These are phyloP conservation scores for Colletotrichum sp. DNA, from an alignment of 2,329 filamentous ascomycete genomes.

Conservation along the genomic window DNA sequence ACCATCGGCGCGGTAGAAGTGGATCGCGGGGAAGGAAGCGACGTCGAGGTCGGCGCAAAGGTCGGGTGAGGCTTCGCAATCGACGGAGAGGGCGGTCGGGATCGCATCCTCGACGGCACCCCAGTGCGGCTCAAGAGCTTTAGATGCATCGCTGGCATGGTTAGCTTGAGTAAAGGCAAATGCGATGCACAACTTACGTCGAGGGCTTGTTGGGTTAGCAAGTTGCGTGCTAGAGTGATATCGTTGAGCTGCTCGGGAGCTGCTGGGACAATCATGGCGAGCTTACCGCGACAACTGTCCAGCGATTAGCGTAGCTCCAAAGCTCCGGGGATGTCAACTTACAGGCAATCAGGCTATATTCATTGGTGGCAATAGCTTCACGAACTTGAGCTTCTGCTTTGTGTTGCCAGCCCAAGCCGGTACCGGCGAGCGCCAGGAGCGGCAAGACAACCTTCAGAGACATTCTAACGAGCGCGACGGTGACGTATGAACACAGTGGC, in stretches of 20 bases:
- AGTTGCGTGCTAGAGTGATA: background rate
- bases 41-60: conserved; percentile 47
- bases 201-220: background rate
- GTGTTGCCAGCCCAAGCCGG: conserved; percentile 5
- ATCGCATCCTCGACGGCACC: conserved; percentile 24
- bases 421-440: conserved; percentile 1
- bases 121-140: conserved; percentile 41
- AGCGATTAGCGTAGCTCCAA: background rate
- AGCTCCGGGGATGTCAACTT: conserved; percentile 18
- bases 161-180: background rate
- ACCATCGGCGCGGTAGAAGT: conserved; percentile 41
- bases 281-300: conserved; percentile 11
- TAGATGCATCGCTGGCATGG: conserved; percentile 29
- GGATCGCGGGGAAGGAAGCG: conserved; percentile 50
- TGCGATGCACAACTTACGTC: background rate
- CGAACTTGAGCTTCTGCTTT: conserved; percentile 4
- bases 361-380: conserved; percentile 16
- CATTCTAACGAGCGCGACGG: background rate
- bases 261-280: background rate
- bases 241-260: background rate
- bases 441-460: conserved; percentile 9
- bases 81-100: conserved; percentile 36
- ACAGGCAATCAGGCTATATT: conserved; percentile 36
- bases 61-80: conserved; percentile 38
- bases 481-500: background rate